Evolutionary conservation across 495 filamentous ascomycete genomes (phyloP), one percentile per base, ranked within the genome.

Genomic region (Neurospora sp.): DNA sequence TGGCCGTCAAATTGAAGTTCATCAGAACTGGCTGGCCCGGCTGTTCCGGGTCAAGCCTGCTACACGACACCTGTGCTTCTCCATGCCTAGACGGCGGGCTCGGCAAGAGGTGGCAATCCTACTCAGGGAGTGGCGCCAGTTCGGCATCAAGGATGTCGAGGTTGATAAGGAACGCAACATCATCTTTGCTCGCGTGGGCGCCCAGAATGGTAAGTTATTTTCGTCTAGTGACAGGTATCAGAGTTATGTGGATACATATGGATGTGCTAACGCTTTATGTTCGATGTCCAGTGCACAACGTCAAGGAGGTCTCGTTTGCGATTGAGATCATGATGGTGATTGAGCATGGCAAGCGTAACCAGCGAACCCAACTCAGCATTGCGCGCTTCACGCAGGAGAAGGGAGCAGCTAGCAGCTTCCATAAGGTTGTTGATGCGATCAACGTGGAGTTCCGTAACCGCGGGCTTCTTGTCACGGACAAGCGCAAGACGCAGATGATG

Each of bases 1-100:
- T 8, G 68, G 35, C 31, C 86, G 87, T 70, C 81, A 85, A 73
- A 87, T 89, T 69, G 88, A 87, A 20, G 84, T 88, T 4, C 87
- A 89, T 66, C 89, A 91, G 73, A 96, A 91, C 73, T 97, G 94
- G 94, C 86, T 99, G 69, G 89, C 91, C 41, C 91, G 92, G 18
- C 88, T 98, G 27, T 91, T 99, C 82, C 89, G 93, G 68, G 91
- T 98, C 80, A 97, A 96, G 77, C 95, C 96, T 0, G 91, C 91
- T 0, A 89, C 83, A 38, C 87, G 87, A 70, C 85, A 90, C 10
- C 78, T 98, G 12, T 94, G 93, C 78, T 91, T 98, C 75, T 86
- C 87, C 7, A 84, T 92, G 27, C 86, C 89, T 3, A 91, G 89
- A 69, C 82, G 87, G 27, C 89, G 89, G 70, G 90, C 90, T 22